These are phyloP conservation scores for Aspergillus viridinutans DNA, from an alignment of 2,329 filamentous ascomycete genomes.

Conservation along the genomic window DNA sequence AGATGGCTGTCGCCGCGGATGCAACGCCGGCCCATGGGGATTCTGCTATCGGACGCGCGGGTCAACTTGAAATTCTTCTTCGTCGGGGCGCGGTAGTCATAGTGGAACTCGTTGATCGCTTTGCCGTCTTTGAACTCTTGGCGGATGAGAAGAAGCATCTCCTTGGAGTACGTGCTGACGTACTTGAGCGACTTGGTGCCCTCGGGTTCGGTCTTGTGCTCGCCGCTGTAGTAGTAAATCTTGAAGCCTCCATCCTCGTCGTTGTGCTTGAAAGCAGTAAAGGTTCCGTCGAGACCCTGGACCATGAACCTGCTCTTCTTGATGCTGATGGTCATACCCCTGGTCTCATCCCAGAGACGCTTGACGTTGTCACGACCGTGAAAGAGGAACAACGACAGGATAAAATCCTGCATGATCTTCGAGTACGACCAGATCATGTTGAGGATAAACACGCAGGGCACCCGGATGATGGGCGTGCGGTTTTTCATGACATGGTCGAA, in stretches of 20 bases:
- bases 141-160: slow-evolving; percentile 43
- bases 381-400: slow-evolving; percentile 47
- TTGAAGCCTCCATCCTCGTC: slow-evolving; percentile 37
- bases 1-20: slow-evolving; percentile 43
- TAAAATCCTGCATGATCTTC: slow-evolving; percentile 41
- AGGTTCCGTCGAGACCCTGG: slow-evolving; percentile 45
- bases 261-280: slow-evolving; percentile 48
- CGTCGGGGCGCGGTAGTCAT: slow-evolving; percentile 38
- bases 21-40: slow-evolving; percentile 46
- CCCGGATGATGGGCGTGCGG: slow-evolving; percentile 32
- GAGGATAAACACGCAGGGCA: slow-evolving; percentile 39
- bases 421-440: slow-evolving; percentile 48
- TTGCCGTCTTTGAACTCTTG: slow-evolving; percentile 45
- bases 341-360: slow-evolving; percentile 46
- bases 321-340: slow-evolving; percentile 46
- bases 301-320: slow-evolving; percentile 47
- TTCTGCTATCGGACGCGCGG: slow-evolving; percentile 26
- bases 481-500: slow-evolving; percentile 42
- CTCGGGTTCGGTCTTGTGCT: slow-evolving; percentile 45
- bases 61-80: slow-evolving; percentile 25
- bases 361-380: slow-evolving; percentile 47
- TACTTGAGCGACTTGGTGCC: slow-evolving; percentile 39
- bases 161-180: slow-evolving; percentile 46
- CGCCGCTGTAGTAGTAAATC: slow-evolving; percentile 37
- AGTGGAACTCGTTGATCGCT: slow-evolving; percentile 46